Conservation (phyloP, 2,329 filamentous ascomycete genomes). For the Chaetomiaceae sp. region DNA sequence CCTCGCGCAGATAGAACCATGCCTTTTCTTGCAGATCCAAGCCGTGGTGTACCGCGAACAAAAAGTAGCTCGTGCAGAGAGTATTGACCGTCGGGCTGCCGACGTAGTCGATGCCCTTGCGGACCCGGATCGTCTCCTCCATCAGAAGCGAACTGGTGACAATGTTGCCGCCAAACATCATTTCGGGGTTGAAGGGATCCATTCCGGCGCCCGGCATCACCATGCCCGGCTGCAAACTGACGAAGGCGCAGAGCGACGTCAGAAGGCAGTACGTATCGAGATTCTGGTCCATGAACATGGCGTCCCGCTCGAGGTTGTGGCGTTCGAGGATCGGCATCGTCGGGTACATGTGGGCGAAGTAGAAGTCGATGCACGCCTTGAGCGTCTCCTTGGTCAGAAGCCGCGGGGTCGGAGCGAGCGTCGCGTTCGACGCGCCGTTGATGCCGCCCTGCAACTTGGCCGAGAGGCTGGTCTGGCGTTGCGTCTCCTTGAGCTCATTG, state of each 20-base stretch:
- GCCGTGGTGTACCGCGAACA: slow-evolving; percentile 69
- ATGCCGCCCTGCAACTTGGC: slow-evolving; percentile 58
- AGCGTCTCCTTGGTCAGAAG: slow-evolving; percentile 59
- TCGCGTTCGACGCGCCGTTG: slow-evolving; percentile 42
- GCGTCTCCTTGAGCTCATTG: slow-evolving; percentile 65
- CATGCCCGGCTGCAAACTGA: slow-evolving; percentile 67
- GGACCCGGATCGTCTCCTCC: slow-evolving; percentile 62
- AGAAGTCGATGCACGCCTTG: slow-evolving; percentile 64
- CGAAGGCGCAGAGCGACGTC: slow-evolving; percentile 61
- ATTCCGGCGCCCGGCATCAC: slow-evolving; percentile 41
- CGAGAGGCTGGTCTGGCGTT: slow-evolving; percentile 61
- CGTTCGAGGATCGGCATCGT: slow-evolving; percentile 60
- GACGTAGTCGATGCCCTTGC: slow-evolving; percentile 58
- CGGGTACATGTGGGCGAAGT: slow-evolving; percentile 62
- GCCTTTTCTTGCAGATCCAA: slow-evolving; percentile 70
- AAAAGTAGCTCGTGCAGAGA: slow-evolving; percentile 71
- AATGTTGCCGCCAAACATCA: slow-evolving; percentile 55
- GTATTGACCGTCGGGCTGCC: slow-evolving; percentile 53
- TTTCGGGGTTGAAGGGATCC: slow-evolving; percentile 54
- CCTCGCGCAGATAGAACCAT: slow-evolving; percentile 76
- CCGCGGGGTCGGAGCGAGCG: slow-evolving; percentile 53
- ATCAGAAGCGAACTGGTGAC: slow-evolving; percentile 62
- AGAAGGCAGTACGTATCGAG: slow-evolving; percentile 61
- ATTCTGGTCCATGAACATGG: slow-evolving; percentile 57
- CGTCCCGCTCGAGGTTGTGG: slow-evolving; percentile 53